A percentile compares a stretch with the other conserved stretches of the same genome.
These are phyloP conservation scores for Phytophthora capsici DNA, from an alignment of 352 stramenopile species.

Conservation along the genomic window DNA sequence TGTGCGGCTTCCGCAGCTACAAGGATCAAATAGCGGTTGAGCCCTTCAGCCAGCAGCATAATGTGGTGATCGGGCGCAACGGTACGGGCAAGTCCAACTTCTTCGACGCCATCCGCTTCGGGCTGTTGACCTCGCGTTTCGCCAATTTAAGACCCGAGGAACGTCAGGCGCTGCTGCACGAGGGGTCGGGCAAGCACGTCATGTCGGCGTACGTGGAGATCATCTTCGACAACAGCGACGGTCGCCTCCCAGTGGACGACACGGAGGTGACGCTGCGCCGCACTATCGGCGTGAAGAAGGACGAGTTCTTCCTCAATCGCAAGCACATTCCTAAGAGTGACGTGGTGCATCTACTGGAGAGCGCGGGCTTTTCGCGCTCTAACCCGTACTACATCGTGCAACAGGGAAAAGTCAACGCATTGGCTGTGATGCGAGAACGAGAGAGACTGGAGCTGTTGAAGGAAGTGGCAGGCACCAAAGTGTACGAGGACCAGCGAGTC, in stretches of 20 bases:
- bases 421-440: constrained; percentile 98
- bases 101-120: constrained; percentile 99
- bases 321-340: constrained; percentile 98
- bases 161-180: constrained; percentile 95
- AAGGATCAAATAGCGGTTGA: constrained; percentile 91
- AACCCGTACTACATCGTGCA: constrained; percentile 99
- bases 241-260: constrained; percentile 92
- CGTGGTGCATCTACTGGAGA: constrained; percentile 98
- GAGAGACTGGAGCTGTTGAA: constrained; percentile 98
- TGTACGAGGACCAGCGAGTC: constrained; percentile 98
- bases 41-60: constrained; percentile 94
- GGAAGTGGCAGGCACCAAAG: constrained; percentile 97
- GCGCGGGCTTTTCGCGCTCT: constrained; percentile 97
- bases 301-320: constrained; percentile 99
- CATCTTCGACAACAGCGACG: constrained; percentile 99
- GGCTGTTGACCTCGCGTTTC: constrained; percentile 94
- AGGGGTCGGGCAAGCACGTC: constrained; percentile 94
- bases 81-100: constrained; percentile 98
- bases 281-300: constrained; percentile 99
- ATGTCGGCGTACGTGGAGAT: constrained; percentile 99
- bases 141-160: constrained; percentile 93
- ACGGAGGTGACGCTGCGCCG: constrained; percentile 96
- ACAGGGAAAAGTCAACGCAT: constrained; percentile 98
- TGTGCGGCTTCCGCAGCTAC: constrained; percentile 96
- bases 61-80: constrained; percentile 99